Evolutionary conservation across 805 yeast genomes (phyloP).

Genomic region (Teunomyces aglyptinius): DNA sequence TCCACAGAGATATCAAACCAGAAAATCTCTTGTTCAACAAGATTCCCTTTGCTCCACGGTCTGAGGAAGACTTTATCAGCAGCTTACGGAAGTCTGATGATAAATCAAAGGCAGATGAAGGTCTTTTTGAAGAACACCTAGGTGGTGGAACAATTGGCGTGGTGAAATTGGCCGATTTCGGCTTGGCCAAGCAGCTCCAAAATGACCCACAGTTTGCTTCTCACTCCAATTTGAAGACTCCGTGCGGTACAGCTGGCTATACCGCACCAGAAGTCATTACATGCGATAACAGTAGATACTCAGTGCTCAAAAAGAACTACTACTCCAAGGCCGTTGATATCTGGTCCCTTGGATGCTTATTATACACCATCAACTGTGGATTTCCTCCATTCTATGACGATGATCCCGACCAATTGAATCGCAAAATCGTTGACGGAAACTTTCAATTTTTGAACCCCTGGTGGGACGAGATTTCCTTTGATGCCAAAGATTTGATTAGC

Average conservation of each 20-base stretch:
- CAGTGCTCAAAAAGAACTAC: constrained; percentile 41
- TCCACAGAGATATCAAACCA: constrained; percentile 81
- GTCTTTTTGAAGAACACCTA: constrained; percentile 46
- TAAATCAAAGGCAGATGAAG: constrained; percentile 60
- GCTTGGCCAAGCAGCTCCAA: constrained; percentile 57
- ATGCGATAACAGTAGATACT: constrained; percentile 19
- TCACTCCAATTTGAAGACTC: constrained; percentile 51
- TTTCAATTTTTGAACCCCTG: constrained; percentile 76
- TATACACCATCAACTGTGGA: constrained; percentile 68
- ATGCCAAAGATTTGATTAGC: constrained; percentile 67
- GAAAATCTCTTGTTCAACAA: constrained; percentile 70
- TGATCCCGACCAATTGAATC: constrained; percentile 57
- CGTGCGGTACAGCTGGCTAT: constrained; percentile 76
- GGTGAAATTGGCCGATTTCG: constrained; percentile 69
- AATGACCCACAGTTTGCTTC: constrained; percentile 7
- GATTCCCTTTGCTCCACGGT: constrained; percentile 43
- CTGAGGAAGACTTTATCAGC: constrained; percentile 26
- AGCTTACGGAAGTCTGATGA: constrained; percentile 54
- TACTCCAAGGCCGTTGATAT: constrained; percentile 69
- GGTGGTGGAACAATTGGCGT: constrained; percentile 67
- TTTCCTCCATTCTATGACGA: constrained; percentile 78
- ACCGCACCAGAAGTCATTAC: constrained; percentile 70
- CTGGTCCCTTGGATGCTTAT: constrained; percentile 73
- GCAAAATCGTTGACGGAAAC: constrained; percentile 69
- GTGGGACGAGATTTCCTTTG: constrained; percentile 81